phyloP scores from a whole-genome alignment of 1,139 yeast species.

The Blastobotrys petasosporus region DNA sequence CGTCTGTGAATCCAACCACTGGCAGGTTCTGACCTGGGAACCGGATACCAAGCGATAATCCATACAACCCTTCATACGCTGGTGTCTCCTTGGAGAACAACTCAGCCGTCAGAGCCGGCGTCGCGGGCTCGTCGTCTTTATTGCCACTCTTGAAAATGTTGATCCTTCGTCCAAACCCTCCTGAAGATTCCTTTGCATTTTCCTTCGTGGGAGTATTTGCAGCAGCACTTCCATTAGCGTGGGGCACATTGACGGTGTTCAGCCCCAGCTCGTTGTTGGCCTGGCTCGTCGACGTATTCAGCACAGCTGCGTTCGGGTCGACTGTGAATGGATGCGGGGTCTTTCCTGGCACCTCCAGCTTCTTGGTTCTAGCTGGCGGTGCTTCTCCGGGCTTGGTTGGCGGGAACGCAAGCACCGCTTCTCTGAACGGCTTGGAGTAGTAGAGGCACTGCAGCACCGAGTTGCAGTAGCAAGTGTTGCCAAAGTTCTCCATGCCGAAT shows the following conservation, averaged over 20 bases:
- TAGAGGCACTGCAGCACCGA: slow-evolving; percentile 85
- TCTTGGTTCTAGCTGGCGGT: slow-evolving; percentile 15
- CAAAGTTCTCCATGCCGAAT: slow-evolving; percentile 93
- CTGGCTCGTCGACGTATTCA: slow-evolving; percentile 15
- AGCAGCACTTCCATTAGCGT: slow-evolving; percentile 1
- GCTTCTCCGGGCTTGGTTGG: slow-evolving; percentile 3
- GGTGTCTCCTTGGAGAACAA: slow-evolving; percentile 12
- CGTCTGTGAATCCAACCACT: slow-evolving; percentile 44
- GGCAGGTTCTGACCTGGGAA: slow-evolving; percentile 38
- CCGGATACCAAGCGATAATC: slow-evolving; percentile 29
- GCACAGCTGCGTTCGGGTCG: slow-evolving; percentile 26
- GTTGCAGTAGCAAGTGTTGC: slow-evolving; percentile 89
- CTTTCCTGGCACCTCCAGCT: slow-evolving; percentile 29
- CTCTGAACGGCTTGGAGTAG: slow-evolving; percentile 65
- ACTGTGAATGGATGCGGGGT: slow-evolving; percentile 35
- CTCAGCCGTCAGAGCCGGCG: slow-evolving; percentile 6
- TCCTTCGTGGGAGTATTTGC: slow-evolving; percentile 1
- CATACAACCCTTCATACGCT: slow-evolving; percentile 28
- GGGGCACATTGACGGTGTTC: slow-evolving; percentile 8
- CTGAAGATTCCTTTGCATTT: not conserved
- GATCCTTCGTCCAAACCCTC: slow-evolving; percentile 12
- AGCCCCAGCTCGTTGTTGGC: slow-evolving; percentile 14
- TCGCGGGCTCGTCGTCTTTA: not conserved
- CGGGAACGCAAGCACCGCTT: slow-evolving; percentile 48
- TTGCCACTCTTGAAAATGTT: slow-evolving; percentile 12